Evolutionary conservation across 352 stramenopile species (phyloP).

Genomic region (Halophytophthora polymorphica): DNA sequence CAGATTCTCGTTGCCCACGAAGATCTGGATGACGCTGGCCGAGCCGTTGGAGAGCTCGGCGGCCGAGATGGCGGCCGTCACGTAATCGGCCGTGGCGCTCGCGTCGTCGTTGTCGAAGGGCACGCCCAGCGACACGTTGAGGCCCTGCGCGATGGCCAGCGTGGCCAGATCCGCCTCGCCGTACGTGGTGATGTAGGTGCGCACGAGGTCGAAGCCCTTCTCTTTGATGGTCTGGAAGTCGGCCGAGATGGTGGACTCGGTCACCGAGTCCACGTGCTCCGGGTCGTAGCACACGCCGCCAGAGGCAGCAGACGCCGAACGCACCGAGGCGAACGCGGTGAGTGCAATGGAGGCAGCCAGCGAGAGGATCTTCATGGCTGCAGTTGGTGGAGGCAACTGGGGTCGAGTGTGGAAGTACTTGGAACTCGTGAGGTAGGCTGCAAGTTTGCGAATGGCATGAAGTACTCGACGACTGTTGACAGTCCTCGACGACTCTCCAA

Average conservation of each 20-base stretch:
- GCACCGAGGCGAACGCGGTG: constrained; percentile 4
- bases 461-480: too few relatives aligned
- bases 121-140: constrained; percentile 47
- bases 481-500: too few relatives aligned
- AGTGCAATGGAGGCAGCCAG: constrained; percentile 14
- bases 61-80: constrained; percentile 33
- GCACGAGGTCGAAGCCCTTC: constrained; percentile 38
- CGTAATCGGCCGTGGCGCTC: constrained; percentile 27
- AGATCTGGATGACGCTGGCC: constrained; percentile 43
- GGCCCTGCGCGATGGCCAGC: constrained; percentile 36
- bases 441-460: too few relatives aligned
- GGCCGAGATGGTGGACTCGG: constrained; percentile 29
- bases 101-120: constrained; percentile 37
- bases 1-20: constrained; percentile 64
- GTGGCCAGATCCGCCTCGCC: constrained; percentile 35
- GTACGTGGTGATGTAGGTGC: constrained; percentile 52
- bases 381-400: background rate
- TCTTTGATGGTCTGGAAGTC: constrained; percentile 48
- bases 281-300: constrained; percentile 53
- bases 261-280: constrained; percentile 31
- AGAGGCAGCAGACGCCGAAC: constrained; percentile 7
- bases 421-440: background rate
- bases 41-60: constrained; percentile 25
- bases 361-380: constrained; percentile 31
- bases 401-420: background rate